These are phyloP conservation scores for Papiliotrema fonsecae DNA, from an alignment of 1,284 basidiomycete genomes.

Conservation along the genomic window DNA sequence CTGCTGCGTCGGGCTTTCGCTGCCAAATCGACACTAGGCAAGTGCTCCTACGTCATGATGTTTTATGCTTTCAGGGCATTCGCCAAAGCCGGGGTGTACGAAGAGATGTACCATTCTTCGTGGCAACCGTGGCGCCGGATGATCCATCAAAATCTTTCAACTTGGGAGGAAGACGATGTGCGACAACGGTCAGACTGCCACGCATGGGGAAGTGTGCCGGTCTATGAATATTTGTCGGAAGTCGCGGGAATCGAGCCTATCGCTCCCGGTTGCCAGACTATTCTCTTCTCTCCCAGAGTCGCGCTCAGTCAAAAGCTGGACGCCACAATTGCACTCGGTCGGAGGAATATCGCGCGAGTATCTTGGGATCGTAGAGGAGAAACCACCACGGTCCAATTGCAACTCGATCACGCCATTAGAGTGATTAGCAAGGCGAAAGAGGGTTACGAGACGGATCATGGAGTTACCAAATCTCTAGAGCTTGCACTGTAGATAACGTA, in stretches of 20 bases:
- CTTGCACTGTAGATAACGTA: too few relatives aligned
- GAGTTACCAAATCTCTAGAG: too few relatives aligned
- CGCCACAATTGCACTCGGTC: conserved; percentile 17
- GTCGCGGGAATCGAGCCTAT: conserved; percentile 21
- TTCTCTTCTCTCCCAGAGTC: conserved; percentile 17
- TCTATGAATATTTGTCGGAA: conserved; percentile 28
- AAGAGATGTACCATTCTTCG: conserved; percentile 6
- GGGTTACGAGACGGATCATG: too few relatives aligned
- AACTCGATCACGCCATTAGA: neutral
- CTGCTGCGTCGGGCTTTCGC: conserved; percentile 15
- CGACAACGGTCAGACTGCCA: conserved; percentile 30
- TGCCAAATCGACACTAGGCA: neutral
- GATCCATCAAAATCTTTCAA: conserved; percentile 22
- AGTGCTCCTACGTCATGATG: conserved; percentile 26
- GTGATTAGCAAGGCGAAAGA: neutral
- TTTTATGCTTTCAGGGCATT: conserved; percentile 33
- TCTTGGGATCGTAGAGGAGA: conserved; percentile 7
- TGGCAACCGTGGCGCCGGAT: conserved; percentile 22
- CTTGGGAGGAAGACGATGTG: conserved; percentile 34
- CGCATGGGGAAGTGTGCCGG: conserved; percentile 25
- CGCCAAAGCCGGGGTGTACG: conserved; percentile 17
- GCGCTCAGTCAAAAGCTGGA: conserved; percentile 7
- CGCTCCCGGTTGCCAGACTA: conserved; percentile 14
- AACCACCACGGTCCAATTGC: neutral
- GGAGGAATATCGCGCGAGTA: conserved; percentile 17